Evolutionary conservation across 2,329 filamentous ascomycete genomes (phyloP), one percentile per base, ranked within the genome.

Genomic region (Saccharata proteae): DNA sequence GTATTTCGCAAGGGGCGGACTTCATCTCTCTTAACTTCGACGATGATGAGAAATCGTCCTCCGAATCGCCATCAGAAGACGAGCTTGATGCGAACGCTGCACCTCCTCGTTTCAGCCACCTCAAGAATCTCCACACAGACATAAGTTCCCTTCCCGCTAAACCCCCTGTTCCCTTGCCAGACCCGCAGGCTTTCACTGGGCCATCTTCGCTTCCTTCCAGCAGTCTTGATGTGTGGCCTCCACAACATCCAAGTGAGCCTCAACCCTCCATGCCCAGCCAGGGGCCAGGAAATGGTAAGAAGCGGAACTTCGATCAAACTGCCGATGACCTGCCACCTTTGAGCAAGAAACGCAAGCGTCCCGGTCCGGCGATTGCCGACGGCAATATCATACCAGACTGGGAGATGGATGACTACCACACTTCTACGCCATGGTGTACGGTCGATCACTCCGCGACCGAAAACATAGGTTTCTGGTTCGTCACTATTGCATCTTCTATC

Each of bases 21-120:
- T 96, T 94, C 49, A 93, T 98, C 34, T 92, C 88, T 0, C 81
- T 88, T 37, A 80, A 77, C 42, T 65, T 80, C 26, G 70, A 69
- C 27, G 72, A 77, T 32, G 68, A 69, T 16, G 65, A 70, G 23
- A 60, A 61, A 44, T 13, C 42, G 54, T 14, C 46, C 52, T 34
- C 40, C 40, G 9, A 19, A 26, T 26, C 28, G 20, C 32, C 27
- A 3, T 23, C 28, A 20, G 33, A 31, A 2, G 19, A 18, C 13
- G 12, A 13, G 26, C 9, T 16, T 28, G n/a, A n/a, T n/a, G n/a
- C n/a, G n/a, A n/a, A n/a, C n/a, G n/a, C n/a, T n/a, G n/a, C n/a
- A n/a, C n/a, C n/a, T n/a, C n/a, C n/a, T n/a, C n/a, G n/a, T n/a
- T n/a, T n/a, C n/a, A n/a, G n/a, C n/a, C n/a, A n/a, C 34, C 7